A percentile compares a stretch with the other conserved stretches of the same genome.
Conservation (phyloP, 2,329 filamentous ascomycete genomes). For the Leptographium flavum region DNA sequence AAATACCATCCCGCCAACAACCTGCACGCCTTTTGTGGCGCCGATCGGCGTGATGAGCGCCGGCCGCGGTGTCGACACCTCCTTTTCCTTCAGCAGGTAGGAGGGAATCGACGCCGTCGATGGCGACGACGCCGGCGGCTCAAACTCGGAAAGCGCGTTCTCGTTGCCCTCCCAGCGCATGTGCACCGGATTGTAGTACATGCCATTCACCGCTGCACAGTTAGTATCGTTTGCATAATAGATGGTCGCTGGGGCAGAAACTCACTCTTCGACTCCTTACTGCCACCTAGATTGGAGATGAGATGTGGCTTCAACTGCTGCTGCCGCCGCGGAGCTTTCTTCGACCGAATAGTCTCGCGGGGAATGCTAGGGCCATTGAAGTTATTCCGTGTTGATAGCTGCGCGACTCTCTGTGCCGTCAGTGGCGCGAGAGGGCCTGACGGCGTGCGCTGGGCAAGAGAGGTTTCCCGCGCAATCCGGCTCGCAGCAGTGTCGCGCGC, state of each 20-base stretch:
- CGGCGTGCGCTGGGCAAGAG: conserved; percentile 43
- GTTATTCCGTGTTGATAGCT: conserved; percentile 35
- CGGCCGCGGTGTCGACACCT: conserved; percentile 45
- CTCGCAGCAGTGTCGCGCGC: conserved; percentile 52
- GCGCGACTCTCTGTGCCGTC: conserved; percentile 38
- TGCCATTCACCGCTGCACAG: conserved; percentile 66
- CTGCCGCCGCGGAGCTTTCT: conserved; percentile 38
- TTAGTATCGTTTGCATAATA: no score
- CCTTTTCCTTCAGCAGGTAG: conserved; percentile 36
- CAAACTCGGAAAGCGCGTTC: conserved; percentile 67
- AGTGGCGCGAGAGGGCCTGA: conserved; percentile 38
- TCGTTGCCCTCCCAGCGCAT: conserved; percentile 96
- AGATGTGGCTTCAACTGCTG: conserved; percentile 66
- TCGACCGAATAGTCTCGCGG: conserved; percentile 28
- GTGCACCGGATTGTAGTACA: conserved; percentile 83
- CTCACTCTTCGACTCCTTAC: conserved; percentile 70
- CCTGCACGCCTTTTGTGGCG: conserved; percentile 71
- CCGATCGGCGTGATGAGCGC: conserved; percentile 88
- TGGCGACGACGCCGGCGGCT: conserved; percentile 42
- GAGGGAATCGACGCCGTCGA: conserved; percentile 32
- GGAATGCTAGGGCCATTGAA: conserved; percentile 23
- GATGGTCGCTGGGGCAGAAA: neutral
- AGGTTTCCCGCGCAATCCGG: conserved; percentile 48
- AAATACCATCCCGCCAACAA: conserved; percentile 97
- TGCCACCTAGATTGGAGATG: conserved; percentile 67